Evolutionary conservation across 2,329 filamentous ascomycete genomes (phyloP).

Genomic region (Fusarium setosum): DNA sequence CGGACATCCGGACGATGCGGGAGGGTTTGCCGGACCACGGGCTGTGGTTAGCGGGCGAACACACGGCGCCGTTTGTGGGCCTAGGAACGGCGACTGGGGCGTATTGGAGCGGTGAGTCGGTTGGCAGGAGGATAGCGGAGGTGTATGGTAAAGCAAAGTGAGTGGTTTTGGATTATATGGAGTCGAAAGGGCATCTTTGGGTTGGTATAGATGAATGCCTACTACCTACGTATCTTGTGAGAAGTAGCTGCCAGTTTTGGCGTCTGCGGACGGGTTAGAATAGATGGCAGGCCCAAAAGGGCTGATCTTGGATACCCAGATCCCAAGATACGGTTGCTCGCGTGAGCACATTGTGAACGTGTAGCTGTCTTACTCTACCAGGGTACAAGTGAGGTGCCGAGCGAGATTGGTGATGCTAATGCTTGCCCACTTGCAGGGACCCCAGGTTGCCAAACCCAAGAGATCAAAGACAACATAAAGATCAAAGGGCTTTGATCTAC

Average conservation of each 20-base stretch:
- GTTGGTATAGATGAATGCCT: background rate
- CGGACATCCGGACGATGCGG: conserved; percentile 75
- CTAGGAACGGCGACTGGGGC: conserved; percentile 91
- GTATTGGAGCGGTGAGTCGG: conserved; percentile 89
- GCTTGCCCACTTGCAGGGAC: conserved; percentile 7
- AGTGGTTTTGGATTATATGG: conserved; percentile 12
- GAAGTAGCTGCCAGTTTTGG: background rate
- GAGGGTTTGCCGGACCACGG: conserved; percentile 73
- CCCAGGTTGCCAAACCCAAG: background rate
- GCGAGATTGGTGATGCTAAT: conserved; percentile 26
- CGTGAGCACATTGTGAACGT: conserved; percentile 29
- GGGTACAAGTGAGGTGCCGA: conserved; percentile 1
- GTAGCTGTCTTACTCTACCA: conserved; percentile 10
- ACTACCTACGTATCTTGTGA: background rate
- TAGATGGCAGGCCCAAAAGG: conserved; percentile 5
- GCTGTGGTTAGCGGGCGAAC: conserved; percentile 90
- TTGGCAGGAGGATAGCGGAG: conserved; percentile 72
- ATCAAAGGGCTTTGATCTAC: background rate
- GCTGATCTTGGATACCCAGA: background rate
- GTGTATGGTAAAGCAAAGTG: conserved; percentile 57
- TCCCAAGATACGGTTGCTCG: conserved; percentile 9
- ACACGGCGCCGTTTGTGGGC: conserved; percentile 90
- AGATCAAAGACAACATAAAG: background rate
- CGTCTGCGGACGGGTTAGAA: background rate
- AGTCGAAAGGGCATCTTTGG: background rate